Evolutionary conservation across 805 yeast genomes (phyloP).

Genomic region (Wickerhamomyces strasburgensis): DNA sequence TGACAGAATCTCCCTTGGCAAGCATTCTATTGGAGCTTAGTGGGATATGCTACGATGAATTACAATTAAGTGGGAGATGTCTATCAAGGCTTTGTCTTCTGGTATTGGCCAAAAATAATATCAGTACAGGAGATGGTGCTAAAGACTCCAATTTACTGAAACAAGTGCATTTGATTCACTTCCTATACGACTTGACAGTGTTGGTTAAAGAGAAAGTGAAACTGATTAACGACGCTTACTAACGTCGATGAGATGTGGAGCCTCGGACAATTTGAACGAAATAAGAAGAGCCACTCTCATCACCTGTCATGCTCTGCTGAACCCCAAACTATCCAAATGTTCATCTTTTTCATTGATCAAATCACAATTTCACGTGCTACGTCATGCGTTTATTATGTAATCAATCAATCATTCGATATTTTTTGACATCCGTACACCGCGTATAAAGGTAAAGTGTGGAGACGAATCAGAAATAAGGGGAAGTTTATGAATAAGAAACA

Average conservation of each 20-base stretch:
- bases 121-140: not conserved
- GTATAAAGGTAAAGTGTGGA: not conserved
- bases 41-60: slow-evolving; percentile 3
- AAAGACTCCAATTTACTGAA: not conserved
- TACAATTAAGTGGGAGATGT: slow-evolving; percentile 10
- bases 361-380: no score
- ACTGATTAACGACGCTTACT: not conserved
- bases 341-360: no score
- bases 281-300: no score
- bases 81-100: slow-evolving; percentile 9
- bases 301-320: no score
- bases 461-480: no score
- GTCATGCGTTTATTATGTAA: no score
- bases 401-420: not conserved
- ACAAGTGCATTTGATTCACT: not conserved
- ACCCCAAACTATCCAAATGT: no score
- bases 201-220: not conserved
- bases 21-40: not conserved
- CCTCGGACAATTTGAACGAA: no score
- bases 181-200: not conserved
- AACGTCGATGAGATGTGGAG: no score
- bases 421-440: not conserved
- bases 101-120: not conserved
- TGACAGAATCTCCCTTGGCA: not conserved
- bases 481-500: not conserved